Percentiles rank a stretch among this genome's conserved stretches.
Evolutionary conservation across 805 yeast species (phyloP).

Genomic region (Tetrapisispora nanseiensis): DNA sequence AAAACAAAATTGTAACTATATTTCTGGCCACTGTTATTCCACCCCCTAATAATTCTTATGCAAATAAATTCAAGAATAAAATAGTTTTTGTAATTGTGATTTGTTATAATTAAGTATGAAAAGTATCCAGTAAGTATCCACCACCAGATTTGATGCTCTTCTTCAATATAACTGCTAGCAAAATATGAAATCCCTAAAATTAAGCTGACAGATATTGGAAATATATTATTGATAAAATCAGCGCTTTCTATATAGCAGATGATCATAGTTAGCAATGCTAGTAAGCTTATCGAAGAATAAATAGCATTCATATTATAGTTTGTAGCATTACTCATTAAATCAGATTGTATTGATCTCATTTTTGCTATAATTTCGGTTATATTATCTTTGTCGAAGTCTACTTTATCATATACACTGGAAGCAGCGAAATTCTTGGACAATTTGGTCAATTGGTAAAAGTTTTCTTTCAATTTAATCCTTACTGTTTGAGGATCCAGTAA

Average conservation of each 20-base stretch:
- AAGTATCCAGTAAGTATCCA: slow-evolving; percentile 42
- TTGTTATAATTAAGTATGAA: slow-evolving; percentile 4
- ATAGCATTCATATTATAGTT: slow-evolving; percentile 56
- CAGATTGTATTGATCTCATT: slow-evolving; percentile 40
- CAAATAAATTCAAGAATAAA: slow-evolving; percentile 23
- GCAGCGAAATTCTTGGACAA: slow-evolving; percentile 8
- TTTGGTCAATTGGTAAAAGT: slow-evolving; percentile 46
- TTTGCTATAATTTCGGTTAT: slow-evolving; percentile 25
- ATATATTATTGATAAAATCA: slow-evolving; percentile 2
- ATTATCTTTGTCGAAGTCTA: slow-evolving; percentile 2
- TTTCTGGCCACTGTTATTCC: slow-evolving; percentile 90
- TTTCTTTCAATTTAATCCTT: slow-evolving; percentile 34
- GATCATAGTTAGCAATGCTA: slow-evolving; percentile 2
- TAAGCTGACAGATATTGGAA: slow-evolving; percentile 23
- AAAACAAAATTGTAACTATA: slow-evolving; percentile 43
- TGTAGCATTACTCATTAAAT: slow-evolving; percentile 53
- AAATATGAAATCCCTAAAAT: slow-evolving; percentile 49
- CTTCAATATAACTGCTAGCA: slow-evolving; percentile 88
- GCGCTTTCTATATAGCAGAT: slow-evolving; percentile 1
- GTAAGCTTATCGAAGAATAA: slow-evolving; percentile 19
- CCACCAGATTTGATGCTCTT: slow-evolving; percentile 97
- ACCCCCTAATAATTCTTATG: slow-evolving; percentile 58
- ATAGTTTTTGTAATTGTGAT: too few species aligned
- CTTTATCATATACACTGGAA: slow-evolving; percentile 4
- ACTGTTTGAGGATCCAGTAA: slow-evolving; percentile 37